These are phyloP conservation scores for Schrenkiella parvula DNA, from an alignment of 345 rosid genomes.

Conservation along the genomic window DNA sequence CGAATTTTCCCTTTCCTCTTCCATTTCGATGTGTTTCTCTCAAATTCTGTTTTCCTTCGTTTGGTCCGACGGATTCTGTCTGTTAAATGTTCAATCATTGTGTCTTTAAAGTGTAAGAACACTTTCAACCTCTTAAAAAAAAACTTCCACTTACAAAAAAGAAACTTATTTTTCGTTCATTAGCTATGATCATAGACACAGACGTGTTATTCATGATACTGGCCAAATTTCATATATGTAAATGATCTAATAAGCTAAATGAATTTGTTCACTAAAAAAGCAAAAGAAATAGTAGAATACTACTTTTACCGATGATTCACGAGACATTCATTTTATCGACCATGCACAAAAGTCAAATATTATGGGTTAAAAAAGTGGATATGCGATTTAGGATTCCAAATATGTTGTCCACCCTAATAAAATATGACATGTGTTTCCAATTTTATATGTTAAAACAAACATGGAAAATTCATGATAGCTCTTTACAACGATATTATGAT, in stretches of 20 bases:
- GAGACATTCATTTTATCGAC: no score
- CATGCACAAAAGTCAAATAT: neutral
- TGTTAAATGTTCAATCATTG: neutral
- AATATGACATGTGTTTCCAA: neutral
- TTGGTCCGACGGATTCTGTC: neutral
- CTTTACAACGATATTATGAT: neutral
- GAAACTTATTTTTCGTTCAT: neutral
- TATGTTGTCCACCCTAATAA: no score
- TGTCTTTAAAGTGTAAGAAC: neutral
- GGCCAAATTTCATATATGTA: neutral
- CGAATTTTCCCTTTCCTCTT: neutral
- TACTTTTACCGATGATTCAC: no score
- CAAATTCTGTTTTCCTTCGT: neutral
- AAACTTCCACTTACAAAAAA: neutral
- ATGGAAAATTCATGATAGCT: neutral
- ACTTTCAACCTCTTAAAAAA: neutral
- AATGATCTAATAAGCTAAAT: neutral
- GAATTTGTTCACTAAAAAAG: neutral
- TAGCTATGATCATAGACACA: neutral
- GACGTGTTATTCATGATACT: neutral
- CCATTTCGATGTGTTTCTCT: neutral
- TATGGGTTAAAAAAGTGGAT: neutral
- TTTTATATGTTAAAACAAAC: neutral
- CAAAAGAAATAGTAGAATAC: neutral
- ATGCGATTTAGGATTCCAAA: neutral